Percentiles rank a stretch among this genome's conserved stretches.
Evolutionary conservation across 2,329 filamentous ascomycete species (phyloP).

Genomic region (Monilinia polystroma): DNA sequence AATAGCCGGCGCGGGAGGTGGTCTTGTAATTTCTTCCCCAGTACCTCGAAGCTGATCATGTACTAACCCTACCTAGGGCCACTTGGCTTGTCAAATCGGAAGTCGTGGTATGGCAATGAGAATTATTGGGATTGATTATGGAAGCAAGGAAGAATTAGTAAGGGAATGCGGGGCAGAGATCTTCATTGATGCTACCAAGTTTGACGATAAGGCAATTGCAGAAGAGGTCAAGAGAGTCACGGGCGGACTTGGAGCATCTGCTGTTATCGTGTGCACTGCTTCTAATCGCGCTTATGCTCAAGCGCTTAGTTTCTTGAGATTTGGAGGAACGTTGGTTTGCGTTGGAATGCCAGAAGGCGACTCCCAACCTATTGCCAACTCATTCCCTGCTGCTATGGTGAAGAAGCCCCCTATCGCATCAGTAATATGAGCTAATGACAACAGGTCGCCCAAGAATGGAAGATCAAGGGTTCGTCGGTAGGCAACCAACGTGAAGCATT

Average conservation of each 20-base stretch:
- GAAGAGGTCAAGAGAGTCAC: slow-evolving; percentile 57
- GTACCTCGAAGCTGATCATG: neutral
- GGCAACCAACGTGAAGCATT: slow-evolving; percentile 52
- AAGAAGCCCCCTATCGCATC: neutral
- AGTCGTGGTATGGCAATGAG: slow-evolving; percentile 60
- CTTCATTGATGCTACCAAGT: slow-evolving; percentile 61
- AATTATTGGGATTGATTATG: slow-evolving; percentile 65
- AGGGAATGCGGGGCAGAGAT: slow-evolving; percentile 62
- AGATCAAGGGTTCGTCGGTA: slow-evolving; percentile 51
- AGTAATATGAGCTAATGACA: slow-evolving; percentile 14
- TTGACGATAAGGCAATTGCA: slow-evolving; percentile 49
- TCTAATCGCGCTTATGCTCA: slow-evolving; percentile 52
- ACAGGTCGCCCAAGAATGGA: slow-evolving; percentile 44
- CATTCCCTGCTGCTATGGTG: slow-evolving; percentile 44
- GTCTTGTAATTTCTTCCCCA: slow-evolving; percentile 43
- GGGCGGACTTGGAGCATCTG: slow-evolving; percentile 58
- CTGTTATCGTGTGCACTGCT: slow-evolving; percentile 55
- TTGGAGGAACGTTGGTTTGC: slow-evolving; percentile 52
- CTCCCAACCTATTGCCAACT: slow-evolving; percentile 46
- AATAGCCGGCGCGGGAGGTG: slow-evolving; percentile 56
- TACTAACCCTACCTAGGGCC: slow-evolving; percentile 44
- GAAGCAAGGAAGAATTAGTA: slow-evolving; percentile 58
- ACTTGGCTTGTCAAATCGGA: slow-evolving; percentile 62
- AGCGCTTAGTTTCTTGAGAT: slow-evolving; percentile 48
- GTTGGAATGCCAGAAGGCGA: slow-evolving; percentile 52